Base-by-base conservation (phyloP, 2,329 filamentous ascomycete species). In the Talaromyces sp. region DNA sequence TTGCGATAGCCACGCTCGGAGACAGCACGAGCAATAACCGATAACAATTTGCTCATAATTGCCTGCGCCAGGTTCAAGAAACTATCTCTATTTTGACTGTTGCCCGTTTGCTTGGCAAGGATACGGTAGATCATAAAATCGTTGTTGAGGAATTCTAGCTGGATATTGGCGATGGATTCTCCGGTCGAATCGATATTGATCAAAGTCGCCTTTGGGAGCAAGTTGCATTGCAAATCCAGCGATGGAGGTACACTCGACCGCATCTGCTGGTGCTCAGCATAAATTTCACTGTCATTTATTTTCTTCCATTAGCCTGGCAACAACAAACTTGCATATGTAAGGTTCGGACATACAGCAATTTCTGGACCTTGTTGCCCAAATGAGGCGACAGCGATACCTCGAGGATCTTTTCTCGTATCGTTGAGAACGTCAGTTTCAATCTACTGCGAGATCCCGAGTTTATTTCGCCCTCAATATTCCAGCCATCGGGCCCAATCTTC, bases 391-490 rank as follows among this genome's bases (percentile, higher is more conserved):
- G 35, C 6, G 50, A 58, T 43, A 61, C 11, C 32, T 51, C 59
- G n/a, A 61, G 51, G 13, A 58, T 49, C 11, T 58, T 57, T 31
- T 61, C 59, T 14, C 59, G 49, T n/a, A 61, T 55, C 17, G 26
- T 43, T 26, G 54, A 41, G 14, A 56, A 53, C 27, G 58, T 27
- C 2, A 58, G 31, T 2, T 46, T 29, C 17, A 61, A 27, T 54
- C 59, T 56, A 6, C 51, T 46, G 26, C 50, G 35, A 26, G 35
- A 31, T 21, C 50, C 59, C 4, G 38, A 31, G 26, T 26, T 57
- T 14, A 53, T 7, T 17, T 49, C 11, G 19, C 55, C 55, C 3
- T 52, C n/a, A 1, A 43, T 46, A 35, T 61, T 61, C 59, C 59
- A 61, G 14, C 59, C 59, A 55, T 58, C 51, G 3, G 50, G 26